phyloP scores from a whole-genome alignment of 2,329 filamentous ascomycete genomes.

The Coccinonectria pachysandricola region DNA sequence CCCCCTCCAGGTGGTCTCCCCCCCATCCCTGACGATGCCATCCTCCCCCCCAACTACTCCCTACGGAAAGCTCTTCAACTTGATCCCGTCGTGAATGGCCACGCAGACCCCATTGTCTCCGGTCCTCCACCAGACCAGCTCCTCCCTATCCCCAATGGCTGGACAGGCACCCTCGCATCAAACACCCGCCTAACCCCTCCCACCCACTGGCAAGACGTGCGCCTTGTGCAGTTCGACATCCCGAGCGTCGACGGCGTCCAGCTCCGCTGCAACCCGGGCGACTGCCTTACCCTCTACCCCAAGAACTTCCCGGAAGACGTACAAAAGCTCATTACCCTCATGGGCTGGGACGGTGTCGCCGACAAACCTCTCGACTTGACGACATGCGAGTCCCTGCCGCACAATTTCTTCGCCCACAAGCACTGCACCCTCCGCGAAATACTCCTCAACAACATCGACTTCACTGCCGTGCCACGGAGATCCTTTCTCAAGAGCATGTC shows the following conservation, averaged over 20 bases:
- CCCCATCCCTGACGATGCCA: conserved; percentile 63
- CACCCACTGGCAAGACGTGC: conserved; percentile 89
- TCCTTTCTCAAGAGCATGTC: conserved; percentile 74
- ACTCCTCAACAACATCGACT: conserved; percentile 74
- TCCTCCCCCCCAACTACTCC: conserved; percentile 62
- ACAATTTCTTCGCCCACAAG: conserved; percentile 27
- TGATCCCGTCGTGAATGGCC: conserved; percentile 5
- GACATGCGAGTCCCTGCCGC: conserved; percentile 21
- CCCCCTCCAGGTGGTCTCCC: conserved; percentile 57
- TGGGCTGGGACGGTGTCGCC: conserved; percentile 67
- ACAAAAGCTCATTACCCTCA: conserved; percentile 63
- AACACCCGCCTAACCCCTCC: conserved; percentile 66
- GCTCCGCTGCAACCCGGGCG: conserved; percentile 53
- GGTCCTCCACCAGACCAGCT: conserved; percentile 20
- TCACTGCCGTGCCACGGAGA: conserved; percentile 79
- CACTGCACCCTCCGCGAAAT: conserved; percentile 60
- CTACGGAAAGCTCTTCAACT: conserved; percentile 12
- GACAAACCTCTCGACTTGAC: conserved; percentile 54
- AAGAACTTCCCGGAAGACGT: conserved; percentile 81
- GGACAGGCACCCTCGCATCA: conserved; percentile 46
- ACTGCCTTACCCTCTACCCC: conserved; percentile 72
- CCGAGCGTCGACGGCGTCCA: conserved; percentile 11
- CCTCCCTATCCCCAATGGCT: conserved; percentile 47
- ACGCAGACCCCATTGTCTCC: conserved; percentile 5
- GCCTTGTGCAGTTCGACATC: conserved; percentile 57